A percentile compares a stretch with the other conserved stretches of the same genome.
phyloP scores from a whole-genome alignment of 192 early-diverging fungal species.

The Funneliformis geosporum region DNA sequence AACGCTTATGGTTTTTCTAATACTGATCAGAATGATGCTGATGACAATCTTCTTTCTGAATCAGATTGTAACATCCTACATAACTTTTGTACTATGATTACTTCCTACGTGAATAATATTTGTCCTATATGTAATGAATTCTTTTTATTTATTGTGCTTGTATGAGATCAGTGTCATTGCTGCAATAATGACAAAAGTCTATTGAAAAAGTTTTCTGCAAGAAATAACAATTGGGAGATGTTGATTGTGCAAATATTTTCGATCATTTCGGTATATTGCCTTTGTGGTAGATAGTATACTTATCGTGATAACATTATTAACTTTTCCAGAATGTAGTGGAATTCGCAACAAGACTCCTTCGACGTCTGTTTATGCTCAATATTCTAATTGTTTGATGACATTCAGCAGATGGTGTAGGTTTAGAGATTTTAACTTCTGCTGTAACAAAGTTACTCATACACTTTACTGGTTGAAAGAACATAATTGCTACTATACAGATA shows the following conservation, averaged over 20 bases:
- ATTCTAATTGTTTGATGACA: neutral
- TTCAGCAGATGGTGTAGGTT: neutral
- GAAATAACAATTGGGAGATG: constrained; percentile 9
- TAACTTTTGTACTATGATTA: too few relatives aligned
- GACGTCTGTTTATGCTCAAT: neutral
- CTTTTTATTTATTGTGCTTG: too few relatives aligned
- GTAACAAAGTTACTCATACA: neutral
- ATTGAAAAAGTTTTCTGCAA: constrained; percentile 1
- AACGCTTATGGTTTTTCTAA: too few relatives aligned
- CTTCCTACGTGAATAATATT: too few relatives aligned
- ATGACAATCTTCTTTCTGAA: too few relatives aligned
- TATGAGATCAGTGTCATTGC: too few relatives aligned
- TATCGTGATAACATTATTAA: constrained; percentile 4
- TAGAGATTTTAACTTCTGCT: neutral
- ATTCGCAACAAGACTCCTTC: neutral
- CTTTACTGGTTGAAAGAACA: neutral
- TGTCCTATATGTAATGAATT: too few relatives aligned
- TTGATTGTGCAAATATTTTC: neutral
- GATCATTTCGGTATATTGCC: neutral
- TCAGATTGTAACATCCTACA: too few relatives aligned
- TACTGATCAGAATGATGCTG: too few relatives aligned
- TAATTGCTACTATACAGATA: neutral
- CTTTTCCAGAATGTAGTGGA: neutral
- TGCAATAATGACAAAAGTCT: too few relatives aligned
- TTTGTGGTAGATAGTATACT: neutral